These are phyloP conservation scores for Xylariaceae sp. DNA, from an alignment of 2,329 filamentous ascomycete species.

Conservation along the genomic window DNA sequence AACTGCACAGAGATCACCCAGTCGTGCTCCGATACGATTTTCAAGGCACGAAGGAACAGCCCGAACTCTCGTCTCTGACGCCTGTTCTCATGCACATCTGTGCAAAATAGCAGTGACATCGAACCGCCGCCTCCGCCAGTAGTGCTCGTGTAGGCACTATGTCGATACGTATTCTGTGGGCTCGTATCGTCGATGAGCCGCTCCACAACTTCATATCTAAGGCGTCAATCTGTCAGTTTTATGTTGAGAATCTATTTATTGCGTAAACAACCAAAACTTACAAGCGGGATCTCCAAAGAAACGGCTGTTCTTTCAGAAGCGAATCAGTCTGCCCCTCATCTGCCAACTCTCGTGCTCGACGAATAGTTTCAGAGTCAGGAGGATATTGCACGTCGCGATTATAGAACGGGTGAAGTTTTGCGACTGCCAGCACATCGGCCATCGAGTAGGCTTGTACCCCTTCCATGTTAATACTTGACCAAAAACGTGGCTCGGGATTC, in stretches of 20 bases:
- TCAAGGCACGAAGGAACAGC: constrained; percentile 25
- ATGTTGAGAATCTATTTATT: background rate
- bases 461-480: background rate
- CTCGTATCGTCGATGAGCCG: constrained; percentile 33
- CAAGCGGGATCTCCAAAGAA: constrained; percentile 14
- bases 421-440: constrained; percentile 31
- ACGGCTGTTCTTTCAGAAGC: constrained; percentile 5
- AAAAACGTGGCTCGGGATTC: background rate
- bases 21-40: constrained; percentile 33
- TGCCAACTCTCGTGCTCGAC: constrained; percentile 6
- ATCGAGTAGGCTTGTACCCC: constrained; percentile 20
- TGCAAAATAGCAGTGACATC: constrained; percentile 37
- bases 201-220: constrained; percentile 33
- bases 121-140: constrained; percentile 38
- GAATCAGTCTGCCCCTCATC: background rate
- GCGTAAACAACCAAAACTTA: background rate
- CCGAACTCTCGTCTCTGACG: constrained; percentile 35
- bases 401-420: constrained; percentile 33
- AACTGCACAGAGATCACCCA: constrained; percentile 38
- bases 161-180: constrained; percentile 35
- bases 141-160: constrained; percentile 35
- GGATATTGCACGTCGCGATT: constrained; percentile 31
- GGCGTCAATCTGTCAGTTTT: background rate
- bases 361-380: constrained; percentile 15
- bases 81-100: constrained; percentile 39